Base-by-base conservation (phyloP, 176 grass and related monocot genomes). In the Carex littledalei region DNA sequence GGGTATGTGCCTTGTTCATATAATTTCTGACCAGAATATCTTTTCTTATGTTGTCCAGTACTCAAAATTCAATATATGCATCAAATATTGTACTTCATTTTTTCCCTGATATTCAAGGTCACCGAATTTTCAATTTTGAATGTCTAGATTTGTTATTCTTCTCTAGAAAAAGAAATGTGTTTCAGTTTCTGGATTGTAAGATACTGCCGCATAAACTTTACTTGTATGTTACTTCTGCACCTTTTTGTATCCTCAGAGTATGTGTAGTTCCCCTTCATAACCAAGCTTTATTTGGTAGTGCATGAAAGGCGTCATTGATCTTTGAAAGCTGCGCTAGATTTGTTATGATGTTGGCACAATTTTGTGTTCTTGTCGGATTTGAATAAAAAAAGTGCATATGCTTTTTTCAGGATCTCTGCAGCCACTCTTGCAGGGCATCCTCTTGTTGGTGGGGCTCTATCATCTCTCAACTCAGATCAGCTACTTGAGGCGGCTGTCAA, bases 401-500 rank as follows among this genome's bases (percentile, higher is more conserved):
- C 87, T 55, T 87, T 39, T 94, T 50, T 76, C 86, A 94, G 96
- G 87, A 89, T 99, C 43, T 80, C 91, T 7, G 81, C 96, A 88
- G 86, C 91, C 70, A 83, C 82, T 75, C 90, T 99, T 84, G 91
- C 96, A 74, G 89, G 86, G 3, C 96, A 95, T 95, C 87, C 91
- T 87, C 87, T 99, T 71, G 96, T 99, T 68, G 91, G 85, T 84
- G 85, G 81, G 20, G 88, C 96, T 59, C 85, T 99, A 75, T 92
- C 96, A 81, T 92, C 79, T 16, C 83, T 99, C 84, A 94, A 85
- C 58, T 94, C 93, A 79, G 88, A 94, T 68, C 87, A 94, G 72
- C 91, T 88, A 89, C 70, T 95, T 86, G 96, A 99, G 80, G 89
- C 90, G 77, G 88, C 93, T 90, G 96, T 95, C 82, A 99, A 95